phyloP scores from a whole-genome alignment of 306 rosid species.

The Canavalia ensiformis region DNA sequence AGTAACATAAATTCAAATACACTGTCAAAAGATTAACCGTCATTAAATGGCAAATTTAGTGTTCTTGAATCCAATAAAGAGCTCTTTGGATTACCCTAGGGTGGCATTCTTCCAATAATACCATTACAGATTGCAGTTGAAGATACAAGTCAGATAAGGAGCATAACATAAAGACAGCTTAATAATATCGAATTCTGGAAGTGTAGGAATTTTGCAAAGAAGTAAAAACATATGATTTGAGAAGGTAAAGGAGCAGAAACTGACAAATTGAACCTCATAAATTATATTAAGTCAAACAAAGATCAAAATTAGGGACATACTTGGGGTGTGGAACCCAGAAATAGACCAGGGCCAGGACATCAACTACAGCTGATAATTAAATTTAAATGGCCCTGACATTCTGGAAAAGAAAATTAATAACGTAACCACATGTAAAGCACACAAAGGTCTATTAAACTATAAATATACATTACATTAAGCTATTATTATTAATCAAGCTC shows the following conservation, averaged over 20 bases:
- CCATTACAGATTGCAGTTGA: background rate
- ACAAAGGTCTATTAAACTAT: background rate
- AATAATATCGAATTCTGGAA: background rate
- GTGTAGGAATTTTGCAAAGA: background rate
- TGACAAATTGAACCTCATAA: background rate
- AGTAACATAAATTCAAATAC: too few species aligned
- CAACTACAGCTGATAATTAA: background rate
- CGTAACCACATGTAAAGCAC: background rate
- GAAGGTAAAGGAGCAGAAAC: background rate
- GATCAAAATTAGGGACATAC: background rate
- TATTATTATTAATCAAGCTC: background rate
- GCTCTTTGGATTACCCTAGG: background rate
- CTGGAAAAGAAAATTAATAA: background rate
- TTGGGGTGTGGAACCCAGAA: background rate
- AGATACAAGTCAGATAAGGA: constrained; percentile 8
- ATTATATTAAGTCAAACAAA: background rate
- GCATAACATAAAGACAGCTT: background rate
- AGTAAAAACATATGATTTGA: background rate
- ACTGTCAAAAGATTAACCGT: background rate
- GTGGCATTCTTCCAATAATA: background rate
- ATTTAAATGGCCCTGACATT: background rate
- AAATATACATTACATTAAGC: background rate
- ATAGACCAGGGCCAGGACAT: background rate
- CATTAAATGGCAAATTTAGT: background rate
- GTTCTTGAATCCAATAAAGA: background rate